These are phyloP conservation scores for Escallonia rubra DNA, from an alignment of 129 eudicot genomes.

Conservation along the genomic window DNA sequence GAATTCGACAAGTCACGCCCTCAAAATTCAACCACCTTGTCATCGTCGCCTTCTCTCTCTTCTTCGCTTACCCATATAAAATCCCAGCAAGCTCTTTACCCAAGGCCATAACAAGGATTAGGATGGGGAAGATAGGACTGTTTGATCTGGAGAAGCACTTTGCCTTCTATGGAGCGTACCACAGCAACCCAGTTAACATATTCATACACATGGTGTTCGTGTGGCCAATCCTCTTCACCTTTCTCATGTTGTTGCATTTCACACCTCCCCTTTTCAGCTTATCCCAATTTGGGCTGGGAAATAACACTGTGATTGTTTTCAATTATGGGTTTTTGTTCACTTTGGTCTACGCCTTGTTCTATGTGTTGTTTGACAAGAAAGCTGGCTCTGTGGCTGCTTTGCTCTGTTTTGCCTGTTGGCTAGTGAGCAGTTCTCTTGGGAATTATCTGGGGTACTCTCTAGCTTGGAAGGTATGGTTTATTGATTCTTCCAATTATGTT, in stretches of 20 bases:
- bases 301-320: slow-evolving; percentile 23
- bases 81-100: background rate
- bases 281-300: slow-evolving; percentile 13
- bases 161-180: slow-evolving; percentile 95
- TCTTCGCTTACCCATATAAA: too few species aligned
- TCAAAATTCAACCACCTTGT: too few species aligned
- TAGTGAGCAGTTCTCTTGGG: slow-evolving; percentile 52
- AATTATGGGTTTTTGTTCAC: slow-evolving; percentile 65
- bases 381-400: slow-evolving; percentile 77
- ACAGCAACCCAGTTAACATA: slow-evolving; percentile 77
- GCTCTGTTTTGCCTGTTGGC: slow-evolving; percentile 57
- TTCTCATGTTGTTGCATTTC: slow-evolving; percentile 49
- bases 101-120: background rate
- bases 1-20: too few species aligned
- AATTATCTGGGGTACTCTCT: slow-evolving; percentile 54
- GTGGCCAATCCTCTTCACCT: slow-evolving; percentile 77
- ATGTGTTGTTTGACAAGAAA: slow-evolving; percentile 57
- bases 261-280: slow-evolving; percentile 51
- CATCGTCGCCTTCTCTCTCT: too few species aligned
- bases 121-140: slow-evolving; percentile 49
- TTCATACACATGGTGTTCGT: slow-evolving; percentile 80
- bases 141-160: slow-evolving; percentile 88
- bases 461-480: slow-evolving; percentile 66
- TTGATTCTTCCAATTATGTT: too few species aligned
- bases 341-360: slow-evolving; percentile 49